These are phyloP conservation scores for Polyporus arcularius DNA, from an alignment of 768 basidiomycete species.

Conservation along the genomic window DNA sequence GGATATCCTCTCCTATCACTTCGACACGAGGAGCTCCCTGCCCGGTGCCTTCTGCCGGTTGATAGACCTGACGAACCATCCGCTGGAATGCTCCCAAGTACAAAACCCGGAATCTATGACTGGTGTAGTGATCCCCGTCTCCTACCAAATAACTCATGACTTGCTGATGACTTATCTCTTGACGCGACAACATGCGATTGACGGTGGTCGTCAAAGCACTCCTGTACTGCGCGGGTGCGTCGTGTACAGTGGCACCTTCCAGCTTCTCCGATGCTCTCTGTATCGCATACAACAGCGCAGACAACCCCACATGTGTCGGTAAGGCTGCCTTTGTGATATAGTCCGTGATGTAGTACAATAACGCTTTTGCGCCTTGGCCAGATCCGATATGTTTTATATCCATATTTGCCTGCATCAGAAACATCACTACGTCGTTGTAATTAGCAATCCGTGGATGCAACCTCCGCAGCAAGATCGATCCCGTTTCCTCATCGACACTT, in stretches of 20 bases:
- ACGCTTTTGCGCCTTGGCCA: conserved; percentile 33
- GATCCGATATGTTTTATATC: conserved; percentile 38
- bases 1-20: too few species aligned
- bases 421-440: conserved; percentile 6
- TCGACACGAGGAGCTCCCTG: too few species aligned
- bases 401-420: conserved; percentile 29
- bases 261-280: neutral
- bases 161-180: conserved; percentile 33
- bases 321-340: conserved; percentile 37
- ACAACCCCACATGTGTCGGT: conserved; percentile 22
- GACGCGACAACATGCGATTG: conserved; percentile 22
- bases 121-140: conserved; percentile 23
- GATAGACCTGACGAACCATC: neutral
- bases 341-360: conserved; percentile 39
- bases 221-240: neutral
- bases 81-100: conserved; percentile 7
- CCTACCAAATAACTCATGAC: conserved; percentile 33
- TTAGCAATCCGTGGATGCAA: conserved; percentile 5
- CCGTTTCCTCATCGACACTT: conserved; percentile 5
- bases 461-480: conserved; percentile 9
- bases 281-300: conserved; percentile 2
- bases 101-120: conserved; percentile 15
- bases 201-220: conserved; percentile 9
- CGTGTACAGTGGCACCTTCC: too few species aligned
- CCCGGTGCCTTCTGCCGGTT: too few species aligned